These are phyloP conservation scores for Geotrichum bryndzae DNA, from an alignment of 1,139 yeast species.

Conservation along the genomic window DNA sequence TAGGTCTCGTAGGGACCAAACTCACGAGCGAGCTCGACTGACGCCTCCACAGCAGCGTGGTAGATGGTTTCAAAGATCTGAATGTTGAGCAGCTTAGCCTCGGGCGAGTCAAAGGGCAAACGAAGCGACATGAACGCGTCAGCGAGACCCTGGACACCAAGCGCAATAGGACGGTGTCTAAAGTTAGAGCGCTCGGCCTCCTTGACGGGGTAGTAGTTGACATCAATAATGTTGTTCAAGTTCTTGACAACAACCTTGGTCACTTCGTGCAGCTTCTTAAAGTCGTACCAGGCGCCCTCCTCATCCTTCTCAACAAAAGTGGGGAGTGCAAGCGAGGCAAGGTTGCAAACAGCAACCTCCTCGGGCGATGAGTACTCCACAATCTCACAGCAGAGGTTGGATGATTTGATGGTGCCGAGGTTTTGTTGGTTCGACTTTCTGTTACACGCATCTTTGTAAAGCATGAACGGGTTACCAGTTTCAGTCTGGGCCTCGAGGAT, in stretches of 20 bases:
- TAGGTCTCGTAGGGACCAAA: slow-evolving; percentile 57
- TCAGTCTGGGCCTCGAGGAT: slow-evolving; percentile 75
- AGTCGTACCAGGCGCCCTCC: slow-evolving; percentile 44
- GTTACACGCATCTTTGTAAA: slow-evolving; percentile 79
- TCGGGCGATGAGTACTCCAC: slow-evolving; percentile 72
- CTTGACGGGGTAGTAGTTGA: slow-evolving; percentile 59
- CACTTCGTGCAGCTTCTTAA: slow-evolving; percentile 53
- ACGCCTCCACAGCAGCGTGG: slow-evolving; percentile 68
- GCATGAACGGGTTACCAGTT: slow-evolving; percentile 79
- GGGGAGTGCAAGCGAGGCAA: slow-evolving; percentile 78
- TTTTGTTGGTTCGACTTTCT: slow-evolving; percentile 69
- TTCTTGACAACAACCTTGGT: slow-evolving; percentile 59
- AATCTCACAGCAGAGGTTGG: slow-evolving; percentile 77
- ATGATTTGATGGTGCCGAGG: slow-evolving; percentile 71
- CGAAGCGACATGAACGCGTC: slow-evolving; percentile 61
- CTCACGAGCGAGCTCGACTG: slow-evolving; percentile 54
- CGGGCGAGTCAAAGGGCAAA: slow-evolving; percentile 60
- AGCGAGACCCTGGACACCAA: slow-evolving; percentile 79
- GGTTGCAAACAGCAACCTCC: slow-evolving; percentile 78
- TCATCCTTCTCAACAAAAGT: slow-evolving; percentile 43
- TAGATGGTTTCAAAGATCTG: slow-evolving; percentile 76
- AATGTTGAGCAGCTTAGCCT: slow-evolving; percentile 54
- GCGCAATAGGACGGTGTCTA: slow-evolving; percentile 66
- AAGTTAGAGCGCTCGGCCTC: slow-evolving; percentile 55
- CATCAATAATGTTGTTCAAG: slow-evolving; percentile 62